Base-by-base conservation (phyloP, 1,284 basidiomycete genomes). In the Neonothopanus nambi region DNA sequence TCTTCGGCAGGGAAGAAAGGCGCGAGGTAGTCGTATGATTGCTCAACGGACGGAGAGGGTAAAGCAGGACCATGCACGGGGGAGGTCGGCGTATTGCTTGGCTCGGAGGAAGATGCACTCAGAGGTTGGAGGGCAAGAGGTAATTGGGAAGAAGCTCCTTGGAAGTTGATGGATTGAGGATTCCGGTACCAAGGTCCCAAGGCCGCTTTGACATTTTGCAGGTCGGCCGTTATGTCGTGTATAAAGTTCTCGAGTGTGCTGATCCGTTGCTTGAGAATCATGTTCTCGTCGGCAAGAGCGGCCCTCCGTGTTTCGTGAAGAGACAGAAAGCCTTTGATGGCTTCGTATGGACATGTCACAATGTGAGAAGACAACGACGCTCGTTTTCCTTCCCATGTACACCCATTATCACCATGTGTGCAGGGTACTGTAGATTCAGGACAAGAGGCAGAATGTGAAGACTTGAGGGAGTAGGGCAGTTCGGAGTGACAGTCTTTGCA, bases 181-280 rank as follows among this genome's bases (percentile, higher is more conserved):
- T 54, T n/a, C n/a, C n/a, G 69, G 60, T 77, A 81, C 87, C 87
- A 90, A 1, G 87, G 87, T 0, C 85, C 85, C n/a, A 90, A 65
- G 5, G 76, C 76, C 13, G 62, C 64, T 60, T 78, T 79, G 26
- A 80, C 69, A 7, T 68, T 67, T 12, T 70, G 69, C 61, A 88
- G 68, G 51, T 90, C 87, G 36, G 71, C 72, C 48, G 71, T 74
- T 62, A 82, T 67, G 5, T 67, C 66, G 21, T 76, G 71, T 26
- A 84, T 60, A 2, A 73, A 67, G 5, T 73, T 73, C 61, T 89
- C 87, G 18, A 87, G 66, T 0, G 73, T 71, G 24, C 78, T 75
- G 7, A 87, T 68, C 38, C 75, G 76, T 54, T 76, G 73, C 35
- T 78, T 76, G 36, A 90, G 72, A 13, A 78, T 52, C n/a, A 74